A percentile compares a stretch with the other conserved stretches of the same genome.
These are phyloP conservation scores for Selaginella moellendorffii DNA, from an alignment of 75 land plant species.

Conservation along the genomic window DNA sequence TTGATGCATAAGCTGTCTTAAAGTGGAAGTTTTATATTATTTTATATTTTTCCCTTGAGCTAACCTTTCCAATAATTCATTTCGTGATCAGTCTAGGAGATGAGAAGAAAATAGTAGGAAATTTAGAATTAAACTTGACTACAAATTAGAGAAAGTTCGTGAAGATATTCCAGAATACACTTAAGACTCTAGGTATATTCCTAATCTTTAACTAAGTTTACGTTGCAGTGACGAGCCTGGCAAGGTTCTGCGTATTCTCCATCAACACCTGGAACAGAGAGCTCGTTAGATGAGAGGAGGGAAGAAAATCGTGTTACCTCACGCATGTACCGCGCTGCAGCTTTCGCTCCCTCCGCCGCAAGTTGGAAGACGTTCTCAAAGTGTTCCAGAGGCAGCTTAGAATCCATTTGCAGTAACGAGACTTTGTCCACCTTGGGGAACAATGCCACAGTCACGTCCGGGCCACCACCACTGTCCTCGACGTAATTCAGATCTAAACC, in stretches of 20 bases:
- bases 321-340: conserved; percentile 64
- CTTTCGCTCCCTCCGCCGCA: conserved; percentile 84
- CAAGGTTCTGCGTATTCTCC: neutral
- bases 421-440: conserved; percentile 73
- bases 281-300: neutral
- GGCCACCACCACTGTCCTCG: conserved; percentile 97
- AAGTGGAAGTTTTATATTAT: too few relatives aligned
- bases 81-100: too few relatives aligned
- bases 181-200: too few relatives aligned
- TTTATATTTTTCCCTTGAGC: too few relatives aligned
- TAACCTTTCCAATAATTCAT: too few relatives aligned
- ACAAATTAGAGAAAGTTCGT: too few relatives aligned
- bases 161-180: too few relatives aligned
- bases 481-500: conserved; percentile 71
- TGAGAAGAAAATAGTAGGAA: too few relatives aligned
- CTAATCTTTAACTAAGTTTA: too few relatives aligned
- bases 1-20: too few relatives aligned
- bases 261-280: neutral
- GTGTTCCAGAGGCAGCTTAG: conserved; percentile 61
- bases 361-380: conserved; percentile 85
- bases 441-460: conserved; percentile 78
- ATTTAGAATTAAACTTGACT: too few relatives aligned
- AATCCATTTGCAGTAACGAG: conserved; percentile 97
- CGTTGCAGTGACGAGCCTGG: too few relatives aligned
- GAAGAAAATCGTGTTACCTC: conserved; percentile 29